Evolutionary conservation across 73 alveolate species (phyloP).

Genomic region (Symbiodinium natans): DNA sequence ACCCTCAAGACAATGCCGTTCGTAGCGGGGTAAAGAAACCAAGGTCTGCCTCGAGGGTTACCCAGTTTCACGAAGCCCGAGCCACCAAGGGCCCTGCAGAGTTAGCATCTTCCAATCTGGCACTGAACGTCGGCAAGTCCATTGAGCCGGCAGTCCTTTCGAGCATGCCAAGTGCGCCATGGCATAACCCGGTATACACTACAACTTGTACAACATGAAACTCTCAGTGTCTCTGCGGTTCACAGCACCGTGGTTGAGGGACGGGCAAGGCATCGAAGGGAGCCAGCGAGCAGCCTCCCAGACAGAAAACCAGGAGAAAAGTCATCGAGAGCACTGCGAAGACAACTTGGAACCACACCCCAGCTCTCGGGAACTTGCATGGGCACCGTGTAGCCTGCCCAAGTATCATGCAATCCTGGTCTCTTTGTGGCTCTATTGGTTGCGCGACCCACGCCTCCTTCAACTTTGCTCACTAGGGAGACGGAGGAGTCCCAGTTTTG

Average conservation of each 20-base stretch:
- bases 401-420: background rate
- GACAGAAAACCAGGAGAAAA: too few relatives aligned
- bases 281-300: background rate
- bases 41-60: too few relatives aligned
- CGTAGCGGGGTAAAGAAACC: too few relatives aligned
- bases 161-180: too few relatives aligned
- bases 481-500: slow-evolving; percentile 62
- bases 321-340: background rate
- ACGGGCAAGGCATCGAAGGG: background rate
- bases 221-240: background rate
- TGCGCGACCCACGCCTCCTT: slow-evolving; percentile 28
- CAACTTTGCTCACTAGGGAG: slow-evolving; percentile 27
- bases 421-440: background rate
- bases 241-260: background rate
- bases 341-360: slow-evolving; percentile 12
- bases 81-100: background rate
- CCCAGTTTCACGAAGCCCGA: too few relatives aligned
- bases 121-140: background rate
- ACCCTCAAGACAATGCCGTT: too few relatives aligned
- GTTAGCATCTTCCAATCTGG: background rate
- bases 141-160: background rate
- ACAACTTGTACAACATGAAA: too few relatives aligned
- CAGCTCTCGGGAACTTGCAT: slow-evolving; percentile 51
- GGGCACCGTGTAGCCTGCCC: slow-evolving; percentile 46
- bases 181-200: too few relatives aligned